Conservation (phyloP, 2,329 filamentous ascomycete species). For the Trichoderma harzianum region DNA sequence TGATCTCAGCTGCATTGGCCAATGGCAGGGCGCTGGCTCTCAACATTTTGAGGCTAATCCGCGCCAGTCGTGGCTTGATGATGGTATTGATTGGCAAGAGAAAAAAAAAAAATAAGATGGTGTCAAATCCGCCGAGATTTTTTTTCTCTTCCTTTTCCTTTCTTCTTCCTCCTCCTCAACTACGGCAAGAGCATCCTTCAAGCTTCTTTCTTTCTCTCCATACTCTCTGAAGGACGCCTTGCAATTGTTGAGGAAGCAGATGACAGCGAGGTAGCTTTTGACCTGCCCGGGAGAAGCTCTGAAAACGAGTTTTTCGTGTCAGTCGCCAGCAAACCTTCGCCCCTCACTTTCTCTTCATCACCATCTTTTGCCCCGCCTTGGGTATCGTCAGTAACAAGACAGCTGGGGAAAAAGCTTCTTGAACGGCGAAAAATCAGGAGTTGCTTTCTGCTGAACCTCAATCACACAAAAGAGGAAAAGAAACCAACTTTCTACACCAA, state of each 20-base stretch:
- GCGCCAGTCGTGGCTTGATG: neutral
- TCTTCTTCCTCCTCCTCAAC: constrained; percentile 16
- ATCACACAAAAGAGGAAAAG: constrained; percentile 7
- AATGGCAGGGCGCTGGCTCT: constrained; percentile 10
- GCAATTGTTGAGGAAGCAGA: constrained; percentile 24
- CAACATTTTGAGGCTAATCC: neutral
- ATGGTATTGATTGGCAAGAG: constrained; percentile 9
- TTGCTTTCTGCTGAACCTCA: constrained; percentile 6
- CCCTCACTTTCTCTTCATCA: constrained; percentile 23
- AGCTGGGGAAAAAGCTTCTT: constrained; percentile 2
- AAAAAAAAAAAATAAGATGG: constrained; percentile 19
- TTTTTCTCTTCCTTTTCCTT: constrained; percentile 13
- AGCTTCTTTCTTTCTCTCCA: constrained; percentile 1
- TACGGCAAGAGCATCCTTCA: constrained; percentile 7
- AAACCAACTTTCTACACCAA: neutral
- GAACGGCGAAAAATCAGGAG: neutral
- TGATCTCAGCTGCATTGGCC: constrained; percentile 16
- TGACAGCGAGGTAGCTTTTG: constrained; percentile 38
- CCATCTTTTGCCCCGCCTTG: constrained; percentile 29
- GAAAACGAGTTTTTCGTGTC: constrained; percentile 38
- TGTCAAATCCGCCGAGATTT: constrained; percentile 10
- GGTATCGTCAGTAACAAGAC: constrained; percentile 5
- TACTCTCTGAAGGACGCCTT: neutral
- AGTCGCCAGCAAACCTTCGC: constrained; percentile 32
- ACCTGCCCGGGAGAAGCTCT: constrained; percentile 36